A percentile compares a stretch with the other conserved stretches of the same genome.
Conservation (phyloP, 1,284 basidiomycete genomes). For the Amylostereum areolatum region DNA sequence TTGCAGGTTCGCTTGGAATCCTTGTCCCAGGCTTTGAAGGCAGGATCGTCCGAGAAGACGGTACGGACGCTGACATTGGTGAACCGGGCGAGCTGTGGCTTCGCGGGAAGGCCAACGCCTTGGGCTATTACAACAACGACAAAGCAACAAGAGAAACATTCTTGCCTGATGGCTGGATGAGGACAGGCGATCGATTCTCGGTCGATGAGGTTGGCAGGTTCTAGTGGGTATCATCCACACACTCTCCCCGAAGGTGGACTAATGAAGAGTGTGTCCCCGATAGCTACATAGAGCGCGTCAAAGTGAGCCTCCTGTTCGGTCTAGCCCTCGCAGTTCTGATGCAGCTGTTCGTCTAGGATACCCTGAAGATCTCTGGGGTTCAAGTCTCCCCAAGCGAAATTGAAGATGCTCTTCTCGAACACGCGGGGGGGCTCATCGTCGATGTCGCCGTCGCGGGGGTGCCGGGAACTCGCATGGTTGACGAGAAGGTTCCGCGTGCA, state of each 20-base stretch:
- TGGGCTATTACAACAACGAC: constrained; percentile 69
- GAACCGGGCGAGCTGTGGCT: constrained; percentile 67
- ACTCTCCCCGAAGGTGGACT: not conserved
- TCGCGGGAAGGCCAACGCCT: constrained; percentile 42
- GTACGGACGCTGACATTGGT: constrained; percentile 42
- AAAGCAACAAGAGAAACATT: constrained; percentile 62
- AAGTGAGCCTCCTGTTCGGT: not conserved
- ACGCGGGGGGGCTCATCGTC: constrained; percentile 50
- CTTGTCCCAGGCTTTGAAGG: constrained; percentile 60
- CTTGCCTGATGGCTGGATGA: constrained; percentile 56
- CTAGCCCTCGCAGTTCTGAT: constrained; percentile 4
- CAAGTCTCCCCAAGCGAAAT: constrained; percentile 76
- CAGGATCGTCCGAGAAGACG: constrained; percentile 54
- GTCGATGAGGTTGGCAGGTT: constrained; percentile 53
- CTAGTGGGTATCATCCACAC: constrained; percentile 40
- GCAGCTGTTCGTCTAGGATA: constrained; percentile 47
- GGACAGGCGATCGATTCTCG: constrained; percentile 64
- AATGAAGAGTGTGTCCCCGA: constrained; percentile 1
- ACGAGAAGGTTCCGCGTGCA: constrained; percentile 66
- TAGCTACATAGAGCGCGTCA: not conserved
- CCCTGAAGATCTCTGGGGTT: constrained; percentile 63
- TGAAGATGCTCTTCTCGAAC: constrained; percentile 51
- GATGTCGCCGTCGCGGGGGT: constrained; percentile 70
- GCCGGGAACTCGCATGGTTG: constrained; percentile 54
- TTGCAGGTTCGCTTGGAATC: constrained; percentile 47